Percentiles rank a stretch among this genome's conserved stretches.
These are phyloP conservation scores for Salvia sclarea DNA, from an alignment of 305 asterid species.

Conservation along the genomic window DNA sequence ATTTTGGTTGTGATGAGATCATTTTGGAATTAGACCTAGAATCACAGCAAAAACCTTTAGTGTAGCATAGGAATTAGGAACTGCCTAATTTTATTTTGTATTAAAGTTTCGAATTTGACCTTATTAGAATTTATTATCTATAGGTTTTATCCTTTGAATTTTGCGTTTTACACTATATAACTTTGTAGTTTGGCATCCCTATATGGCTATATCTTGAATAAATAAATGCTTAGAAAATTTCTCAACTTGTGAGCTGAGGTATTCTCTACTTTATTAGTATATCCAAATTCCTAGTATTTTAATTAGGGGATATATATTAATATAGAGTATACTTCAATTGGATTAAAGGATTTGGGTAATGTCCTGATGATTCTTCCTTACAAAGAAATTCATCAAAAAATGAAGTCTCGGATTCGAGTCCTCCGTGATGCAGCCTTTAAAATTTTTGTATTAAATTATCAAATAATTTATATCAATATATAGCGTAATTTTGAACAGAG, in stretches of 20 bases:
- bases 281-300: neutral
- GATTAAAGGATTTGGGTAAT: no score
- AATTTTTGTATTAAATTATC: no score
- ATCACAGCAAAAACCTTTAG: neutral
- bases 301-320: neutral
- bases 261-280: neutral
- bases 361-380: no score
- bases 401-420: no score
- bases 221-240: conserved; percentile 1
- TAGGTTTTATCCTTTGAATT: neutral
- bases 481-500: neutral
- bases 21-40: neutral
- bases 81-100: neutral
- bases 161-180: neutral
- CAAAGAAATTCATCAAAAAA: no score
- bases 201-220: no score
- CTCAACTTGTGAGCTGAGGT: neutral
- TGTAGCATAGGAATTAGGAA: neutral
- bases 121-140: neutral
- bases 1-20: neutral
- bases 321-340: no score
- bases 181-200: conserved; percentile 18
- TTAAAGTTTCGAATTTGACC: neutral
- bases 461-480: neutral
- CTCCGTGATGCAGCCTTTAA: no score